phyloP scores from a whole-genome alignment of 2,329 filamentous ascomycete species.

The Albifimbria verrucaria region DNA sequence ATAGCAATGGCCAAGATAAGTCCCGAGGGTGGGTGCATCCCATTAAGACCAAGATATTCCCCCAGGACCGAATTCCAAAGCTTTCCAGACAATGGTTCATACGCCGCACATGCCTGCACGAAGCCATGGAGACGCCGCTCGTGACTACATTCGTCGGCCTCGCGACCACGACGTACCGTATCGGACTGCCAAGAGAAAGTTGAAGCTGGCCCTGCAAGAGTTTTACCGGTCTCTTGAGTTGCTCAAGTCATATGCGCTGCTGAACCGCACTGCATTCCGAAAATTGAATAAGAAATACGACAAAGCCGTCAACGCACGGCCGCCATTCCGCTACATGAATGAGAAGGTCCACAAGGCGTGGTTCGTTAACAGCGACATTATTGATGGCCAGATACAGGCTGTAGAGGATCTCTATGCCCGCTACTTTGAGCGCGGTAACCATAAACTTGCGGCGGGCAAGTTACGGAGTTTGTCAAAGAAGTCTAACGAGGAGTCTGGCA shows the following conservation, averaged over 20 bases:
- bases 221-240: conserved; percentile 90
- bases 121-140: conserved; percentile 27
- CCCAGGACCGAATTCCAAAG: conserved; percentile 60
- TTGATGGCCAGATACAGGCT: conserved; percentile 75
- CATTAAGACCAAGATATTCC: conserved; percentile 51
- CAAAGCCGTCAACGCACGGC: conserved; percentile 78
- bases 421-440: conserved; percentile 92
- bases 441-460: conserved; percentile 86
- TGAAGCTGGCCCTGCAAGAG: conserved; percentile 88
- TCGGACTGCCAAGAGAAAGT: conserved; percentile 81
- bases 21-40: conserved; percentile 46
- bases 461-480: conserved; percentile 69
- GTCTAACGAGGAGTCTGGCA: conserved; percentile 52
- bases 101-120: conserved; percentile 40
- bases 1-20: conserved; percentile 23
- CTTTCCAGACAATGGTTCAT: conserved; percentile 50
- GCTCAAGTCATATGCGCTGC: conserved; percentile 82
- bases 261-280: conserved; percentile 90
- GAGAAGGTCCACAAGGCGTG: conserved; percentile 88
- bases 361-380: conserved; percentile 85
- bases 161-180: conserved; percentile 66
- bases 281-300: conserved; percentile 99
- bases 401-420: conserved; percentile 91
- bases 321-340: conserved; percentile 77
- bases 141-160: conserved; percentile 52